These are phyloP conservation scores for Euphorbia pulcherrima DNA, from an alignment of 345 rosid species.

Conservation along the genomic window DNA sequence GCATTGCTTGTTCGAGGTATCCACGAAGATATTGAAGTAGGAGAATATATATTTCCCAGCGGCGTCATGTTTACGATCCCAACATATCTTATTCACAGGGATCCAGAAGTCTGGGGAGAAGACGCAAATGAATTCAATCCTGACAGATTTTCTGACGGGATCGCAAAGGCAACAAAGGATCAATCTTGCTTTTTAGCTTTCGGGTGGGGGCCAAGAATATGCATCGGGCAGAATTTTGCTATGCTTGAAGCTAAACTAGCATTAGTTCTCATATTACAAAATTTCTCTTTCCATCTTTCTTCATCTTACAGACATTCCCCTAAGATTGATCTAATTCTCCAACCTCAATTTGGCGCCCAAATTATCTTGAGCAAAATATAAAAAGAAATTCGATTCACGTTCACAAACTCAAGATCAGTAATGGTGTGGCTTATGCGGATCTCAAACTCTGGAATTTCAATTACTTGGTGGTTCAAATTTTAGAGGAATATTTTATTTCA, in stretches of 20 bases:
- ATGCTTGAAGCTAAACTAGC: conserved; percentile 15
- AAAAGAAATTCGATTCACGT: too few relatives aligned
- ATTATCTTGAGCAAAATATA: conserved; percentile 8
- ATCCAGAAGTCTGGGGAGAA: conserved; percentile 11
- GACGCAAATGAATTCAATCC: conserved; percentile 13
- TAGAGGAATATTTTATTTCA: too few relatives aligned
- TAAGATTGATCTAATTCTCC: not conserved
- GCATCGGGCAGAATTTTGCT: conserved; percentile 19
- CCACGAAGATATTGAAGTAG: not conserved
- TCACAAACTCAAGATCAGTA: too few relatives aligned
- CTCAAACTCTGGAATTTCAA: too few relatives aligned
- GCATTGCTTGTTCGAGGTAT: not conserved
- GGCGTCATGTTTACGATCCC: not conserved
- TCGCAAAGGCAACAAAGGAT: conserved; percentile 4
- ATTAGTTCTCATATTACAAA: conserved; percentile 2
- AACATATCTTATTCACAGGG: conserved; percentile 1
- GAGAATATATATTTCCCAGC: conserved; percentile 6
- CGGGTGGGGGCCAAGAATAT: conserved; percentile 6
- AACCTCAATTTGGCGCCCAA: conserved; percentile 14
- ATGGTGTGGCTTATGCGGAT: too few relatives aligned
- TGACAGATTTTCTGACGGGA: conserved; percentile 10
- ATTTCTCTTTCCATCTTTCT: conserved; percentile 9
- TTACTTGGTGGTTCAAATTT: too few relatives aligned
- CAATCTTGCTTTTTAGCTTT: not conserved
- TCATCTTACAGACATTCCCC: conserved; percentile 9